Evolutionary conservation across 225 moss, liverwort and hornwort genomes (phyloP), one percentile per base, ranked within the genome.

Genomic region (Neckera pumila): DNA sequence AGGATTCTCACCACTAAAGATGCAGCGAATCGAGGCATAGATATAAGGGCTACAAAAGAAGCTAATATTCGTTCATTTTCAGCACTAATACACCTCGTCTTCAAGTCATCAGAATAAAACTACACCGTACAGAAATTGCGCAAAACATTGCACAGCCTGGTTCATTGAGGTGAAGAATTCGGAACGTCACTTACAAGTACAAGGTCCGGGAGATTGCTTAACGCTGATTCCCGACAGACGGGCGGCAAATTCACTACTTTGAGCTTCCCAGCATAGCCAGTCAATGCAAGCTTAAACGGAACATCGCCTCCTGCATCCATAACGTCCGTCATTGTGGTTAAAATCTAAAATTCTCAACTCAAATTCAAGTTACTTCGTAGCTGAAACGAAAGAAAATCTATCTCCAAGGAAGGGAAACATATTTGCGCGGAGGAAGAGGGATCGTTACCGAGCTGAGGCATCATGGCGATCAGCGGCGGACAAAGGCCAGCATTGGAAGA

Each of bases 231-330:
- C 25, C 90, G 90, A 67, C 90, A 93, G 67, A 93, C 92, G 38
- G 94, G 91, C 72, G 91, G 93, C 65, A 94, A 79, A 34, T 94
- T 92, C 81, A 93, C 95, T 66, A 95, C 96, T 87, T 92, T 88
- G 33, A 97, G 92, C 79, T 98, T 93, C 75, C 98, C 97, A 58
- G 93, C 90, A 79, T 96, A 93, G 58, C 98, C 98, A 69, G 96
- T 91, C 83, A 94, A 85, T 75, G 93, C 91, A 67, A 98, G 87
- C 85, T 95, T 93, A 85, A 97, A 98, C 27, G 96, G 96, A 70
- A 95, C 91, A 51, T 94, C 96, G 90, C 93, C 95, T 85, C 94
- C 97, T 95, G 90, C 83, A 92, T 60, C 67, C 79, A 81, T 80
- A 81, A 78, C 7, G 70, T 76, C 81, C 85, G 40, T 69, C 86